Evolutionary conservation across 2,329 filamentous ascomycete genomes (phyloP), one percentile per base, ranked within the genome.

Genomic region (Aspergillus quadricinctus): DNA sequence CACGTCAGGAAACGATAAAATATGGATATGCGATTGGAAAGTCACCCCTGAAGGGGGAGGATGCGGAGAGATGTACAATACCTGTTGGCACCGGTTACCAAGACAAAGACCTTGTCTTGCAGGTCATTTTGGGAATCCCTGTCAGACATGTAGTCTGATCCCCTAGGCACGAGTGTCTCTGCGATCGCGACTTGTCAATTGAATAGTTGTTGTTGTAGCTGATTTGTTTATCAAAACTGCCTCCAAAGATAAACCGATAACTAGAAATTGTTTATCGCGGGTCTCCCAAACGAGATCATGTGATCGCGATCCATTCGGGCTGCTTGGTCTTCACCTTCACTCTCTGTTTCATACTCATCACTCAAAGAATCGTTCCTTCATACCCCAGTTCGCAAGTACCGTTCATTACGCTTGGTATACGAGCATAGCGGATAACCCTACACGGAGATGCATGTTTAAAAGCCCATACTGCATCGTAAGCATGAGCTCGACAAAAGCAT

Each of bases 61-160:
- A 17, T 50, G 19, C 45, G 48, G 54, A 48, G 52, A 21, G 28
- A 35, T n/a, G 11, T n/a, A 17, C 27, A 49, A 56, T 81, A 92
- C 91, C 90, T 92, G 74, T 95, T 96, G 37, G 90, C 89, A 53
- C 91, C 91, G 0, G 91, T 96, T 43, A 96, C 84, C 41, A 96
- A 79, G 8, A 90, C 84, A 69, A 72, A 73, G 43, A 61, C 61
- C 49, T 67, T 66, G 41, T 70, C 64, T 29, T 67, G 56, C 35
- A 53, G 50, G 40, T 54, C 52, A 28, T 55, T 46, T n/a, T 45
- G 41, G 6, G 54, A 23, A 52, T 55, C 49, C 41, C 31, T 27
- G 35, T 57, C 19, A 51, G 59, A 27, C 66, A 66, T 56, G 56
- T 53, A 50, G 58, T 51, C n/a, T 27, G 21, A 46, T 27, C 4